phyloP scores from a whole-genome alignment of 139 green algal genomes.

The Chlorokybus atmophyticus region DNA sequence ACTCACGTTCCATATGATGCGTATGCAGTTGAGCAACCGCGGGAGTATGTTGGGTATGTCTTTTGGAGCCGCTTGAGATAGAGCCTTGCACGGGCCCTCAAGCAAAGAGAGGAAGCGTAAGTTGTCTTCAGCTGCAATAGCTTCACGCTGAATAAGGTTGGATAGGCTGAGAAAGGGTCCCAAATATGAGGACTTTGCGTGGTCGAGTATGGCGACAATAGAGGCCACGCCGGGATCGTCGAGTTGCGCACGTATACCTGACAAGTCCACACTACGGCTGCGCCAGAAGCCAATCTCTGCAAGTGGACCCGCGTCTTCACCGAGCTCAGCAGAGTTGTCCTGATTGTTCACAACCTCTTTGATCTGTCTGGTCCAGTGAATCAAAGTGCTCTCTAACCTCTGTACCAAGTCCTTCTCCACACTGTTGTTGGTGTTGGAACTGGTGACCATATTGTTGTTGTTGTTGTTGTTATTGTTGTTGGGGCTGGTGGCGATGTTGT shows the following conservation, averaged over 20 bases:
- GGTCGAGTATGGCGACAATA: constrained; percentile 50
- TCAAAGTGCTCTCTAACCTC: constrained; percentile 62
- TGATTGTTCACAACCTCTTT: constrained; percentile 41
- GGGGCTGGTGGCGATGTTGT: too few species aligned
- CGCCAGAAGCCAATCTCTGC: constrained; percentile 78
- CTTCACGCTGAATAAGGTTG: constrained; percentile 57
- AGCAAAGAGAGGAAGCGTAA: constrained; percentile 59
- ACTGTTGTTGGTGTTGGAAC: too few species aligned
- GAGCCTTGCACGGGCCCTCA: constrained; percentile 52
- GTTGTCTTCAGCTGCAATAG: constrained; percentile 66
- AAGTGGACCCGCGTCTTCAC: constrained; percentile 47
- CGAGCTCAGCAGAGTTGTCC: constrained; percentile 3
- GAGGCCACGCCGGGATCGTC: constrained; percentile 28
- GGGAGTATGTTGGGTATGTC: constrained; percentile 57
- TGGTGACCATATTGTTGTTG: too few species aligned
- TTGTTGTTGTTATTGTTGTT: too few species aligned
- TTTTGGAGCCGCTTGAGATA: constrained; percentile 30
- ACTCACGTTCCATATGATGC: constrained; percentile 70
- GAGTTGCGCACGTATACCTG: constrained; percentile 56
- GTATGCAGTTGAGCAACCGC: constrained; percentile 54
- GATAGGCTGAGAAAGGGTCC: constrained; percentile 53
- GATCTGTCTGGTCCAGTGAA: constrained; percentile 77
- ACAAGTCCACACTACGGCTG: constrained; percentile 52
- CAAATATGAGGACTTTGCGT: constrained; percentile 58
- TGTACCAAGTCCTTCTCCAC: constrained; percentile 63